Base-by-base conservation (phyloP, 106 monocot genomes). In the Narthecium ossifragum region DNA sequence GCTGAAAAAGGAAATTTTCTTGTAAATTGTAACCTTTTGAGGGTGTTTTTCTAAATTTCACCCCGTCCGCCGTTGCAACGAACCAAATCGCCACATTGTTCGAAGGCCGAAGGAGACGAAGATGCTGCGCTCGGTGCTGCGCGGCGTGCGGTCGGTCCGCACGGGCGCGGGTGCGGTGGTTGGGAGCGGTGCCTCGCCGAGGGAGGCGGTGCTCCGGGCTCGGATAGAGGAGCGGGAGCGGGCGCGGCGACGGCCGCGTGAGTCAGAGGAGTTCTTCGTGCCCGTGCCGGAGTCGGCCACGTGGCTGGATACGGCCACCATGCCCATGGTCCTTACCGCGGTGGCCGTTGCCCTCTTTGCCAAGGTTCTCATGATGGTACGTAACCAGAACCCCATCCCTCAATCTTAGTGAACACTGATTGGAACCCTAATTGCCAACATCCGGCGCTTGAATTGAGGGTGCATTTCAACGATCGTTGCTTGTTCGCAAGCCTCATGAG, bases 331-430 rank as follows among this genome's bases (percentile, higher is more conserved):
- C 22, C 85, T 91, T 67, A 85, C 88, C 27, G 98, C 84, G 43
- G 98, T 91, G 27, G 91, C 78, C 53, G 53, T 87, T 24, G 87
- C 87, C 45, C 80, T 91, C 71, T 91, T 98, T 61, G 79, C 84
- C 52, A 98, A 98, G 70, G 53, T 98, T 39, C 87, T 98, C 53
- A 82, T 91, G 91, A 98, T 98, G 91, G 94, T 96, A 71, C 6
- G 30, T 8, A 3, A 12, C 33, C 31, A 2, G 2, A 2, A 8
- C 0, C 20, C 55, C 12, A n/a, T n/a, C n/a, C n/a, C n/a, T n/a
- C n/a, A n/a, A n/a, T n/a, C n/a, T n/a, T n/a, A n/a, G n/a, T n/a
- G n/a, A n/a, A n/a, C n/a, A n/a, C n/a, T n/a, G n/a, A n/a, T n/a
- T n/a, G n/a, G n/a, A n/a, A n/a, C n/a, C n/a, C n/a, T n/a, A n/a